phyloP scores from a whole-genome alignment of 768 basidiomycete genomes.

The Leccinum boreale region DNA sequence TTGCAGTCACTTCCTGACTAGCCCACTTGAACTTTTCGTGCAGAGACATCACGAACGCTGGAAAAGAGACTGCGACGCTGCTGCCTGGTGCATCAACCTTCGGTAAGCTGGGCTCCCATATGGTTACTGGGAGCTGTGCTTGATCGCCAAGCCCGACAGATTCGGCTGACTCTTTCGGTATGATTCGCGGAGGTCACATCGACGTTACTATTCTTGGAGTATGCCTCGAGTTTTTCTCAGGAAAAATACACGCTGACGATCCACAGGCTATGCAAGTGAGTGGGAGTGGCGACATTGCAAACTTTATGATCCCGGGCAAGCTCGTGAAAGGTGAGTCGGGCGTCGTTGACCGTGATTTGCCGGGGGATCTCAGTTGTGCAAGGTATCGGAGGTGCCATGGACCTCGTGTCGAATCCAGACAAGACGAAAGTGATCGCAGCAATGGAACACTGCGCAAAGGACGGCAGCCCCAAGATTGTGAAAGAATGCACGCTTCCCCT shows the following conservation, averaged over 20 bases:
- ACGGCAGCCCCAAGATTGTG: conserved; percentile 83
- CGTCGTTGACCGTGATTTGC: conserved; percentile 45
- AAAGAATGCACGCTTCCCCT: conserved; percentile 76
- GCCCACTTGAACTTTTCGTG: conserved; percentile 38
- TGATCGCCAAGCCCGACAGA: conserved; percentile 34
- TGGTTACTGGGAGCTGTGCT: conserved; percentile 19
- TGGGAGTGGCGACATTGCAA: conserved; percentile 88
- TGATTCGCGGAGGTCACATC: conserved; percentile 89
- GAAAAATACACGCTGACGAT: not conserved
- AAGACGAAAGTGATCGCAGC: conserved; percentile 86
- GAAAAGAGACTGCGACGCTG: conserved; percentile 91
- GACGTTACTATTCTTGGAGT: conserved; percentile 89
- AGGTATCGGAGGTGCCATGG: conserved; percentile 97
- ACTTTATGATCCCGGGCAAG: conserved; percentile 98
- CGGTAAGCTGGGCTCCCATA: conserved; percentile 53
- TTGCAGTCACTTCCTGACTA: not conserved
- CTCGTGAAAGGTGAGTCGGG: conserved; percentile 66
- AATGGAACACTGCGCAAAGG: conserved; percentile 87
- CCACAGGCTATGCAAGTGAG: conserved; percentile 91
- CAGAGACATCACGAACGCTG: conserved; percentile 94
- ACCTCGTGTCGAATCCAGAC: conserved; percentile 93
- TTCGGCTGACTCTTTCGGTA: conserved; percentile 87
- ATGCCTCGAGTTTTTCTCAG: conserved; percentile 3
- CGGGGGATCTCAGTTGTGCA: conserved; percentile 9
- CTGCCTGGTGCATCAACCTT: conserved; percentile 90